Percentiles rank a stretch among this genome's conserved stretches.
Conservation (phyloP, 2,329 filamentous ascomycete species). For the Rhytidhysteron rufulum region DNA sequence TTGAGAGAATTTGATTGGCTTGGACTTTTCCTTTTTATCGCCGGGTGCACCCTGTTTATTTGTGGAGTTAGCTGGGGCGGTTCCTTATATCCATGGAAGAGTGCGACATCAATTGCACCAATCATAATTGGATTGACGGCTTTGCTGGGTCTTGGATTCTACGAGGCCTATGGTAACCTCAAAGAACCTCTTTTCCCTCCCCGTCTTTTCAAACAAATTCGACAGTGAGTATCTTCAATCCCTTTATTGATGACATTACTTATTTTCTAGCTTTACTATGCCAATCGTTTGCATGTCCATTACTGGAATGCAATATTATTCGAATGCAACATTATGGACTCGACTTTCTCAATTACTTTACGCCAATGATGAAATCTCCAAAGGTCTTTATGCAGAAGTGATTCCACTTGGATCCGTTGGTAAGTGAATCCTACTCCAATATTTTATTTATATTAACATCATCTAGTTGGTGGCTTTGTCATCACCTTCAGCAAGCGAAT, state of each 20-base stretch:
- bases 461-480: constrained; percentile 22
- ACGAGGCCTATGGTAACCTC: constrained; percentile 20
- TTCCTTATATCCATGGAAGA: constrained; percentile 21
- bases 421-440: constrained; percentile 11
- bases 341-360: constrained; percentile 25
- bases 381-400: constrained; percentile 22
- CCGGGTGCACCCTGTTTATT: constrained; percentile 27
- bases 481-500: constrained; percentile 25
- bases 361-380: constrained; percentile 21
- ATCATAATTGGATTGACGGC: constrained; percentile 23
- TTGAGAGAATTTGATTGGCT: constrained; percentile 26
- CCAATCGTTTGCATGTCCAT: constrained; percentile 29
- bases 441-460: constrained; percentile 1
- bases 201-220: constrained; percentile 21
- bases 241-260: not conserved
- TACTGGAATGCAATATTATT: constrained; percentile 28
- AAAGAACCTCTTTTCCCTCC: constrained; percentile 27
- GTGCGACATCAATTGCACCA: constrained; percentile 17
- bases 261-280: constrained; percentile 16
- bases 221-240: constrained; percentile 13
- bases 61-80: constrained; percentile 26
- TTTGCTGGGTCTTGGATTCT: constrained; percentile 22
- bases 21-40: constrained; percentile 22
- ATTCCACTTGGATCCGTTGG: constrained; percentile 24
- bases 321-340: constrained; percentile 24